A percentile compares a stretch with the other conserved stretches of the same genome.
These are phyloP conservation scores for Pyrenophora tritici-repentis DNA, from an alignment of 2,329 filamentous ascomycete genomes.

Conservation along the genomic window DNA sequence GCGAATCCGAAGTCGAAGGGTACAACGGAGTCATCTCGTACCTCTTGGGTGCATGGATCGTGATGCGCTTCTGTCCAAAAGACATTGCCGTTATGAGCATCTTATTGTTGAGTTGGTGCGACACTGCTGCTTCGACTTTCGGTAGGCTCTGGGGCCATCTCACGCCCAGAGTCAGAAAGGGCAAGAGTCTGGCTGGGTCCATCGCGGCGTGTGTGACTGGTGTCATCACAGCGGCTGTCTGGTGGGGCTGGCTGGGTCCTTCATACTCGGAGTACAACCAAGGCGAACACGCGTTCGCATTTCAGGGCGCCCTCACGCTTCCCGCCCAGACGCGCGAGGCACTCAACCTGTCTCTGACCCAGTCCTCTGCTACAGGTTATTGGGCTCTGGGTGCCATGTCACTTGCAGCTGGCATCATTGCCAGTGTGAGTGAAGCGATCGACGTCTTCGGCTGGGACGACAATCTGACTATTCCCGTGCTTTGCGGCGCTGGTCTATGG, in stretches of 20 bases:
- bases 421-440: slow-evolving; percentile 85
- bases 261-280: slow-evolving; percentile 41
- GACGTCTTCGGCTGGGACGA: slow-evolving; percentile 96
- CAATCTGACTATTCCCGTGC: slow-evolving; percentile 92
- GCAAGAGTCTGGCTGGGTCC: slow-evolving; percentile 91
- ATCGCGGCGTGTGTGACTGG: slow-evolving; percentile 82
- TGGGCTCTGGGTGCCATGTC: slow-evolving; percentile 80
- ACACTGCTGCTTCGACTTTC: slow-evolving; percentile 94
- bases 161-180: slow-evolving; percentile 80
- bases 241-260: slow-evolving; percentile 87
- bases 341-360: slow-evolving; percentile 64
- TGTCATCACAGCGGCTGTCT: slow-evolving; percentile 78
- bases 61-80: slow-evolving; percentile 87
- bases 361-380: slow-evolving; percentile 69
- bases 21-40: slow-evolving; percentile 99
- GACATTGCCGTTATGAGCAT: slow-evolving; percentile 90
- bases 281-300: slow-evolving; percentile 72
- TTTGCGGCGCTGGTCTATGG: slow-evolving; percentile 88
- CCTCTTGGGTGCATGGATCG: slow-evolving; percentile 84
- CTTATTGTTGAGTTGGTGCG: slow-evolving; percentile 93
- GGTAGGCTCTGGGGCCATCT: slow-evolving; percentile 88
- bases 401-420: slow-evolving; percentile 84
- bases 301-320: slow-evolving; percentile 74
- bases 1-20: slow-evolving; percentile 89
- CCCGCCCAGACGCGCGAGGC: slow-evolving; percentile 63